Percentiles rank a stretch among this genome's conserved stretches.
Evolutionary conservation across 1,139 yeast genomes (phyloP).

Genomic region (Saccharomyces pastorianus): DNA sequence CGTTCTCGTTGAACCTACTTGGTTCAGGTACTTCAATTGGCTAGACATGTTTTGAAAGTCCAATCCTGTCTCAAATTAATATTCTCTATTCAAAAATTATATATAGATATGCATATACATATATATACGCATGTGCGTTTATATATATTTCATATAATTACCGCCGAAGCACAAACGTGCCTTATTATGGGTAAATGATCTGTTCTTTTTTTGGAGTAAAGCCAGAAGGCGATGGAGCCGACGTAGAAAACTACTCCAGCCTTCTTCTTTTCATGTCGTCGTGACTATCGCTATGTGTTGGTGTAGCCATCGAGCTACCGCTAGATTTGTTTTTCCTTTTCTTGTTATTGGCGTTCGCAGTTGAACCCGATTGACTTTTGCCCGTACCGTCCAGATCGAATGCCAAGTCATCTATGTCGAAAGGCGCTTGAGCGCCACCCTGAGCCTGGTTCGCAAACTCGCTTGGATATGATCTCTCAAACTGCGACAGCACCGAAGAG

Average conservation of each 20-base stretch:
- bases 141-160: neutral
- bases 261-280: slow-evolving; percentile 31
- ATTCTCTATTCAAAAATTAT: slow-evolving; percentile 17
- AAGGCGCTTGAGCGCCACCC: slow-evolving; percentile 12
- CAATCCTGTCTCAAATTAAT: slow-evolving; percentile 22
- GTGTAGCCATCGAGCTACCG: slow-evolving; percentile 32
- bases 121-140: too few species aligned
- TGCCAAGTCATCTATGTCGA: slow-evolving; percentile 31
- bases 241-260: slow-evolving; percentile 16
- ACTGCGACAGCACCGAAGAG: slow-evolving; percentile 26
- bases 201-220: neutral
- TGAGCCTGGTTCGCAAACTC: slow-evolving; percentile 26
- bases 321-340: slow-evolving; percentile 28
- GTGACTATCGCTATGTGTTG: slow-evolving; percentile 25
- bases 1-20: slow-evolving; percentile 65
- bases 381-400: slow-evolving; percentile 33
- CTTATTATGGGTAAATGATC: neutral
- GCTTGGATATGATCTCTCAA: slow-evolving; percentile 29
- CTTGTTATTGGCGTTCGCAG: slow-evolving; percentile 14
- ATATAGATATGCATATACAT: neutral
- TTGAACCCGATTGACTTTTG: slow-evolving; percentile 4
- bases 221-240: neutral
- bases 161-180: neutral
- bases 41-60: slow-evolving; percentile 32
- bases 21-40: slow-evolving; percentile 68